These are phyloP conservation scores for Boletus insuetus DNA, from an alignment of 768 basidiomycete genomes.

Conservation along the genomic window DNA sequence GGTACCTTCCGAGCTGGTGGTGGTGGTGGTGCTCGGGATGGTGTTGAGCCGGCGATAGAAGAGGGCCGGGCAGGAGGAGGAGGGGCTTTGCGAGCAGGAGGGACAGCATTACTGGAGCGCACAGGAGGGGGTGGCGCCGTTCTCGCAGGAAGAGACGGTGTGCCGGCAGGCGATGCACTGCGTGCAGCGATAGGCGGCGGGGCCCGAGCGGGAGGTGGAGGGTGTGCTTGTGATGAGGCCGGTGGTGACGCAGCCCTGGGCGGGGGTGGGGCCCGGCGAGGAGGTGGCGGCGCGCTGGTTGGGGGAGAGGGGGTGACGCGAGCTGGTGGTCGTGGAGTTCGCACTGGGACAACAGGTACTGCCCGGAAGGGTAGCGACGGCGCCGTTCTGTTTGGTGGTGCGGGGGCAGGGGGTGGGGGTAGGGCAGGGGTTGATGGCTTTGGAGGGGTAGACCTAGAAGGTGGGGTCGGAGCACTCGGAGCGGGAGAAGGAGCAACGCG, in stretches of 20 bases:
- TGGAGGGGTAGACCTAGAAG: constrained; percentile 30
- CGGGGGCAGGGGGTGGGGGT: constrained; percentile 30
- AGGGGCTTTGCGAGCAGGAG: constrained; percentile 36
- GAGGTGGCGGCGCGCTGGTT: constrained; percentile 12
- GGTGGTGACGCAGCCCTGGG: constrained; percentile 30
- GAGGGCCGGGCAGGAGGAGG: constrained; percentile 46
- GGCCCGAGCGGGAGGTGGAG: constrained; percentile 26
- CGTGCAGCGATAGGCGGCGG: constrained; percentile 29
- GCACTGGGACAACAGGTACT: constrained; percentile 39
- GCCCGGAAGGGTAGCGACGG: constrained; percentile 40
- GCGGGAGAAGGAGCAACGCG: constrained; percentile 36
- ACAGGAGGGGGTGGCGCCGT: constrained; percentile 23
- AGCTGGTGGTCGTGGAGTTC: constrained; percentile 42
- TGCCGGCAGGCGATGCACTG: constrained; percentile 18
- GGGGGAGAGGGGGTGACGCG: constrained; percentile 33
- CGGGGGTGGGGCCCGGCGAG: constrained; percentile 34
- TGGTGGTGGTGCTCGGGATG: constrained; percentile 35
- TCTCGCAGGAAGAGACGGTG: constrained; percentile 16
- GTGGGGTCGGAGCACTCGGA: constrained; percentile 27
- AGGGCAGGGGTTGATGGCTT: constrained; percentile 33
- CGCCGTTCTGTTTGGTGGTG: constrained; percentile 35
- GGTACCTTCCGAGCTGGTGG: constrained; percentile 41
- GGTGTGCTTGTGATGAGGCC: constrained; percentile 21
- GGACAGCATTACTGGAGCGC: constrained; percentile 23
- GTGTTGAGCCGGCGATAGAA: constrained; percentile 25